phyloP scores from a whole-genome alignment of 306 rosid species.

The Gillenia trifoliata region DNA sequence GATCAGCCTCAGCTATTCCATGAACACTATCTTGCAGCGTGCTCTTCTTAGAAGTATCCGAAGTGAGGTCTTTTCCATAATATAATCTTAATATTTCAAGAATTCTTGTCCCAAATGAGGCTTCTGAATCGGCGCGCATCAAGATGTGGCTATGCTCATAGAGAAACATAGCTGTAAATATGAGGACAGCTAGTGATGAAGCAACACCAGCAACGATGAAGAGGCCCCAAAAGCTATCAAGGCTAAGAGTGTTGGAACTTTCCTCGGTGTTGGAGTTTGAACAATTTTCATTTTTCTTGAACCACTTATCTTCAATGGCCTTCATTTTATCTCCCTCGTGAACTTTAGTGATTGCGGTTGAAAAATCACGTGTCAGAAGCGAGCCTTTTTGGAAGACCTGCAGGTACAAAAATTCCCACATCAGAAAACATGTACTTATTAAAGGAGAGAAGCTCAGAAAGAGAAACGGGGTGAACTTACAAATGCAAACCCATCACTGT shows the following conservation, averaged over 20 bases:
- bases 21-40: neutral
- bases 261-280: neutral
- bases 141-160: constrained; percentile 26
- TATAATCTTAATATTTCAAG: neutral
- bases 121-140: neutral
- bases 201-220: constrained; percentile 44
- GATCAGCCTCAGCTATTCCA: neutral
- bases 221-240: constrained; percentile 61
- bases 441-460: too few species aligned
- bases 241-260: constrained; percentile 39
- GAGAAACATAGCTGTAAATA: constrained; percentile 26
- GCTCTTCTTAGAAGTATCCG: neutral
- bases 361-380: too few species aligned
- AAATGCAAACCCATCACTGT: constrained; percentile 57
- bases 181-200: constrained; percentile 28
- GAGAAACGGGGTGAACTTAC: constrained; percentile 28
- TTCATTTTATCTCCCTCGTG: neutral
- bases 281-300: constrained; percentile 20
- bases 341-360: too few species aligned
- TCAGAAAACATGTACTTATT: too few species aligned
- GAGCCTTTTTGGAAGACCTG: too few species aligned
- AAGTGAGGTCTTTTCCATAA: constrained; percentile 5
- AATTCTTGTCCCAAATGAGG: constrained; percentile 25
- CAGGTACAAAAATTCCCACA: too few species aligned
- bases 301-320: constrained; percentile 43